Evolutionary conservation across 257 asterid species (phyloP).

Genomic region (Leptodermis oblonga): DNA sequence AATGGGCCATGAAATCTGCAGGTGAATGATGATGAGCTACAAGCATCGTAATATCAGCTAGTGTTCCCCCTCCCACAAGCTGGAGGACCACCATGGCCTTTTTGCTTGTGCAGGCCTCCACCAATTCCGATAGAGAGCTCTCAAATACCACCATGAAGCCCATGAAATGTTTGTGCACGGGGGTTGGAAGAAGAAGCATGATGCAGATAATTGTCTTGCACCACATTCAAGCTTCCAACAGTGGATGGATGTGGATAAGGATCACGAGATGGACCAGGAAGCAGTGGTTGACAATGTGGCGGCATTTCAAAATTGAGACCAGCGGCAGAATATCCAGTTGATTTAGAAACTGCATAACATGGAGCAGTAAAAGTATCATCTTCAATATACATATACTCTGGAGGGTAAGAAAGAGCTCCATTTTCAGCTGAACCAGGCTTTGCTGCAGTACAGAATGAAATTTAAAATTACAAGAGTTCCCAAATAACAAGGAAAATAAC

Average conservation of each 20-base stretch:
- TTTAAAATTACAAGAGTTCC: conserved; percentile 1
- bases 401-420: conserved; percentile 38
- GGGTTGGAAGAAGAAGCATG: conserved; percentile 50
- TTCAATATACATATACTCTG: conserved; percentile 39
- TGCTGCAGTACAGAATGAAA: conserved; percentile 19
- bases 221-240: conserved; percentile 37
- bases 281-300: conserved; percentile 47
- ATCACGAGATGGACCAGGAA: conserved; percentile 43
- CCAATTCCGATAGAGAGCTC: conserved; percentile 42
- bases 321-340: conserved; percentile 46
- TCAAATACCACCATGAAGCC: conserved; percentile 41
- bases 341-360: conserved; percentile 42
- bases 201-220: conserved; percentile 44
- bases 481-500: conserved; percentile 2
- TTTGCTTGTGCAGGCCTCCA: conserved; percentile 67
- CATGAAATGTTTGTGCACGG: conserved; percentile 44
- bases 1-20: conserved; percentile 43
- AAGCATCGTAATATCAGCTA: conserved; percentile 55
- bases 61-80: conserved; percentile 55
- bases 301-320: conserved; percentile 42
- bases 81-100: conserved; percentile 55
- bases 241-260: conserved; percentile 44
- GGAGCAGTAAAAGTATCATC: conserved; percentile 49
- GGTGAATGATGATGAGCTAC: conserved; percentile 53
- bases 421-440: conserved; percentile 44